These are phyloP conservation scores for Barbarea vulgaris DNA, from an alignment of 345 rosid genomes.

Conservation along the genomic window DNA sequence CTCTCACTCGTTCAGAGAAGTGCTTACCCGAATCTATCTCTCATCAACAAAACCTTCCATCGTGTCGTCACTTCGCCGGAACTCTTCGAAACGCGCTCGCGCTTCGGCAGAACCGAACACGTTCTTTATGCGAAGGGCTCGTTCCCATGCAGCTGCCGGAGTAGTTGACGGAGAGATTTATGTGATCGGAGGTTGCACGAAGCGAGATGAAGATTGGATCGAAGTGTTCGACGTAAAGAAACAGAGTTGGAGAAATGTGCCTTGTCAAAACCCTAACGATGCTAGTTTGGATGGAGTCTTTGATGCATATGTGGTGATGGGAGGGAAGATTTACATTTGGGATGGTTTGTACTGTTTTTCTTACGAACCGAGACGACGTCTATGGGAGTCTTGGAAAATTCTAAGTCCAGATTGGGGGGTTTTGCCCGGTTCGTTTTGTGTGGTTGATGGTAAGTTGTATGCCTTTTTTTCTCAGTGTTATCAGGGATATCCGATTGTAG, in stretches of 20 bases:
- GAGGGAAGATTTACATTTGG: background rate
- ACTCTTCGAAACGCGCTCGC: too few relatives aligned
- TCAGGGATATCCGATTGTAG: background rate
- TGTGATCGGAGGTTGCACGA: constrained; percentile 11
- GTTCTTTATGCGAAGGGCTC: background rate
- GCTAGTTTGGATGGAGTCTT: background rate
- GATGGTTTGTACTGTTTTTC: background rate
- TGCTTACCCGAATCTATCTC: background rate
- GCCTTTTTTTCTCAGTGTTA: rapidly evolving
- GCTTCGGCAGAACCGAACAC: too few relatives aligned
- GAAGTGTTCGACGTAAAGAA: background rate
- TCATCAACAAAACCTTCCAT: too few relatives aligned
- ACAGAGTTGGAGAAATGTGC: background rate
- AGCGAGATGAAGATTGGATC: background rate
- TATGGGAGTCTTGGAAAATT: background rate
- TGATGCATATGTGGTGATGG: background rate
- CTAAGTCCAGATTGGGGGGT: background rate
- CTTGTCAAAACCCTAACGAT: background rate
- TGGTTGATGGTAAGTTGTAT: constrained; percentile 10
- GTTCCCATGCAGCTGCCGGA: background rate
- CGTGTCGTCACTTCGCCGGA: too few relatives aligned
- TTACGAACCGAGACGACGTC: background rate
- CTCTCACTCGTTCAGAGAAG: background rate
- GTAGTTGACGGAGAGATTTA: background rate
- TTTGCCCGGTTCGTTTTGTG: background rate